These are phyloP conservation scores for Emiliania huxleyi DNA, from an alignment of 78 protist species.

Conservation along the genomic window DNA sequence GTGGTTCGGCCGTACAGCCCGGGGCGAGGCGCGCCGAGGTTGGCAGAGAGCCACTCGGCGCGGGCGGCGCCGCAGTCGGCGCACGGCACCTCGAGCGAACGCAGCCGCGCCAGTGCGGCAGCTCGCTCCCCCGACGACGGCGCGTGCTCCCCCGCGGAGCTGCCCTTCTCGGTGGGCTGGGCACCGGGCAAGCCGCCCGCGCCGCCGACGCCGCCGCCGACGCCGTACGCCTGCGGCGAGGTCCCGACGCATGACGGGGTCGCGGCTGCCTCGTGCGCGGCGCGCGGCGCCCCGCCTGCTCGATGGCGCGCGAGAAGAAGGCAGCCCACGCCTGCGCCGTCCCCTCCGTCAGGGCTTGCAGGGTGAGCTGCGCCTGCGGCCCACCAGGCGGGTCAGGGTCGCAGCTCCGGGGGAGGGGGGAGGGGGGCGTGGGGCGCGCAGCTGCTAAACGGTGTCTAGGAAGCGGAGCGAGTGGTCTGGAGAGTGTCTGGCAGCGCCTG, in stretches of 20 bases:
- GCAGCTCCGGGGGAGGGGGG: too few relatives aligned
- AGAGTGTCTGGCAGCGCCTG: too few relatives aligned
- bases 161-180: not conserved
- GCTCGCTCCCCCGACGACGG: too few relatives aligned
- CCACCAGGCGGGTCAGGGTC: too few relatives aligned
- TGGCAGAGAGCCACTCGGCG: not conserved
- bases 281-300: too few relatives aligned
- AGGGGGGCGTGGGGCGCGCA: too few relatives aligned
- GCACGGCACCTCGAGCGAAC: not conserved
- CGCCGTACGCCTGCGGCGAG: not conserved
- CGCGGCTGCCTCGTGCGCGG: too few relatives aligned
- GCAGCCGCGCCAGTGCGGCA: not conserved
- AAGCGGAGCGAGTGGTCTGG: too few relatives aligned
- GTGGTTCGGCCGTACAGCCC: not conserved
- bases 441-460: too few relatives aligned
- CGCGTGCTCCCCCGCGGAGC: not conserved
- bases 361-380: not conserved
- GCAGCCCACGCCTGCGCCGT: not conserved
- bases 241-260: too few relatives aligned
- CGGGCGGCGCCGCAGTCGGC: conserved; percentile 7
- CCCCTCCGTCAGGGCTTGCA: not conserved
- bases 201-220: not conserved
- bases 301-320: not conserved
- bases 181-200: not conserved
- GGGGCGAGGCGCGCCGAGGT: not conserved